These are phyloP conservation scores for Catenaria anguillulae DNA, from an alignment of 371 early-diverging fungal species.

Conservation along the genomic window DNA sequence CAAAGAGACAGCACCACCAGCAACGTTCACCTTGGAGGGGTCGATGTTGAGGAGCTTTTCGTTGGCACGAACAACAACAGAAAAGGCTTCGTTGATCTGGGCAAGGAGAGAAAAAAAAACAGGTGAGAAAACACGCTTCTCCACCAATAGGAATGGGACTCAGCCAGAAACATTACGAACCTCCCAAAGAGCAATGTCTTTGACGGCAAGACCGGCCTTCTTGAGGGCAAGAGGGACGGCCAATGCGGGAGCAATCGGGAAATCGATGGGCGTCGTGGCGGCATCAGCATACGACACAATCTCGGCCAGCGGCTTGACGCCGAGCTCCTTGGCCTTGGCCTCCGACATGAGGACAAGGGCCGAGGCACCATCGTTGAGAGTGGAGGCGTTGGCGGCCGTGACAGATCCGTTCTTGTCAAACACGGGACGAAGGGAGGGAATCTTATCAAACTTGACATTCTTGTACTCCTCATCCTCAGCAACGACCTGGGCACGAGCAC, in stretches of 20 bases:
- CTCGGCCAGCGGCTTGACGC: conserved; percentile 68
- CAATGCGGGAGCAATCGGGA: conserved; percentile 83
- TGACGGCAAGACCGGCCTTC: conserved; percentile 51
- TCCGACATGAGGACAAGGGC: conserved; percentile 79
- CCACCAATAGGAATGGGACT: no score
- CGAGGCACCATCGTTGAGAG: conserved; percentile 91
- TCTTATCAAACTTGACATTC: conserved; percentile 55
- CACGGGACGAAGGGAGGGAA: conserved; percentile 33
- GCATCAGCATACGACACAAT: conserved; percentile 34
- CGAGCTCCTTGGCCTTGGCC: conserved; percentile 51
- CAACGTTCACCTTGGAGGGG: conserved; percentile 58
- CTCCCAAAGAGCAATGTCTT: conserved; percentile 69
- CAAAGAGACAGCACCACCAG: conserved; percentile 82
- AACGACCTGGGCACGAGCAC: conserved; percentile 34
- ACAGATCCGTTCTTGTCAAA: conserved; percentile 57
- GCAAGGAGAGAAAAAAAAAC: no score
- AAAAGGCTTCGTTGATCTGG: conserved; percentile 95
- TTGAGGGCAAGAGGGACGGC: conserved; percentile 79
- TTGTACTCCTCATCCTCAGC: conserved; percentile 77
- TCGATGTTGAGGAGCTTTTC: conserved; percentile 56
- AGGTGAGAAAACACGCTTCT: no score
- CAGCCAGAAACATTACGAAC: no score
- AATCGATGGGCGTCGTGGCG: conserved; percentile 34
- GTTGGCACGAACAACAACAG: conserved; percentile 77
- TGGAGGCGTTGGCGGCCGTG: conserved; percentile 89